phyloP scores from a whole-genome alignment of 2,329 filamentous ascomycete species.

The Berkeleyomyces basicola region DNA sequence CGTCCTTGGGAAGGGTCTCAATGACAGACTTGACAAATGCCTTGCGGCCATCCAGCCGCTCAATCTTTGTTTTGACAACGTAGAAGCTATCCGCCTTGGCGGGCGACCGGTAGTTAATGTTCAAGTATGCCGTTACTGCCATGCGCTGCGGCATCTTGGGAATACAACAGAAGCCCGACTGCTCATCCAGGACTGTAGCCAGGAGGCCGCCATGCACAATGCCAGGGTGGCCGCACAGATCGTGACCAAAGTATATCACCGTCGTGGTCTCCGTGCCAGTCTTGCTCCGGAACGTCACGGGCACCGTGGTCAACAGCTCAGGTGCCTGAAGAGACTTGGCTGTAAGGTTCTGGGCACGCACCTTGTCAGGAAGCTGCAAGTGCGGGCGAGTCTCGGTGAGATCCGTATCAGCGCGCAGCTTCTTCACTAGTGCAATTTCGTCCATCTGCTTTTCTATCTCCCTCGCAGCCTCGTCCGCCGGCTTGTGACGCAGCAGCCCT shows the following conservation, averaged over 20 bases:
- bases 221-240: conserved; percentile 77
- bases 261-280: conserved; percentile 53
- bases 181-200: conserved; percentile 83
- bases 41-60: conserved; percentile 78
- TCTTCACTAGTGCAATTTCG: conserved; percentile 54
- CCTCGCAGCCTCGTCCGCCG: conserved; percentile 34
- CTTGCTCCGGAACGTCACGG: conserved; percentile 57
- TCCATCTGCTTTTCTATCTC: conserved; percentile 60
- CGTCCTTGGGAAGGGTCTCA: conserved; percentile 50
- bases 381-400: conserved; percentile 70
- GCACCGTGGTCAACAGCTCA: conserved; percentile 63
- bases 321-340: conserved; percentile 62
- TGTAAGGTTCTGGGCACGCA: conserved; percentile 63
- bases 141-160: conserved; percentile 72
- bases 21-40: conserved; percentile 84
- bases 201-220: conserved; percentile 82
- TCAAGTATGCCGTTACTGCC: conserved; percentile 73
- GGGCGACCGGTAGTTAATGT: conserved; percentile 66
- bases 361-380: conserved; percentile 59
- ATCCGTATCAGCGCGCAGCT: conserved; percentile 47
- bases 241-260: conserved; percentile 53
- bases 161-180: conserved; percentile 76
- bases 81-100: conserved; percentile 59
- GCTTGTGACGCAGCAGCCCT: conserved; percentile 48
- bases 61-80: conserved; percentile 63